phyloP scores from a whole-genome alignment of 1,139 yeast genomes.

The Candida glucosophila region DNA sequence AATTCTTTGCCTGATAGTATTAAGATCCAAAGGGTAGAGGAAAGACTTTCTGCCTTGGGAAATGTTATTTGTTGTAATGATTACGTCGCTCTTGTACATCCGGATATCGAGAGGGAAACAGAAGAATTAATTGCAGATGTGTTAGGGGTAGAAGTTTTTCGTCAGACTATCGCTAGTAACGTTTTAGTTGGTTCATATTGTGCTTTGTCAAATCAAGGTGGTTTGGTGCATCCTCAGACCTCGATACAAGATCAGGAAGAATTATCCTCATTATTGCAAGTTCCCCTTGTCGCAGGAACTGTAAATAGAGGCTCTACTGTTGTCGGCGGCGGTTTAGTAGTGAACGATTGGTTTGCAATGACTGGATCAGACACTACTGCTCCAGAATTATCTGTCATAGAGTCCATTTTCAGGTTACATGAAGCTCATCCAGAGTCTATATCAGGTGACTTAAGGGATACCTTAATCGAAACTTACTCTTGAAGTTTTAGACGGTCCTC shows the following conservation, averaged over 20 bases:
- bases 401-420: constrained; percentile 87
- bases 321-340: constrained; percentile 98
- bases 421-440: constrained; percentile 84
- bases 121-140: constrained; percentile 98
- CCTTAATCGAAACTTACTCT: constrained; percentile 79
- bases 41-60: constrained; percentile 92
- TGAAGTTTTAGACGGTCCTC: too few relatives aligned
- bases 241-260: constrained; percentile 98
- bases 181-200: constrained; percentile 97
- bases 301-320: constrained; percentile 96
- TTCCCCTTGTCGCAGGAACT: constrained; percentile 97
- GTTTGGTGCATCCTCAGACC: constrained; percentile 96
- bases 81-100: constrained; percentile 97
- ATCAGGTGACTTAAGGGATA: constrained; percentile 78
- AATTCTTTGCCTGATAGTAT: constrained; percentile 95
- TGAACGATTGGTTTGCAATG: constrained; percentile 96
- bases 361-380: constrained; percentile 97
- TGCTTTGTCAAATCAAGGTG: constrained; percentile 93
- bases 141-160: constrained; percentile 97
- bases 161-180: constrained; percentile 98
- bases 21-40: constrained; percentile 96
- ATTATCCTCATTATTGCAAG: constrained; percentile 87
- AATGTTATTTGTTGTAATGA: constrained; percentile 98
- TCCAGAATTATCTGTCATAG: constrained; percentile 94
- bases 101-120: constrained; percentile 98